Evolutionary conservation across 2,329 filamentous ascomycete species (phyloP).

Genomic region (Rosellinia necatrix): DNA sequence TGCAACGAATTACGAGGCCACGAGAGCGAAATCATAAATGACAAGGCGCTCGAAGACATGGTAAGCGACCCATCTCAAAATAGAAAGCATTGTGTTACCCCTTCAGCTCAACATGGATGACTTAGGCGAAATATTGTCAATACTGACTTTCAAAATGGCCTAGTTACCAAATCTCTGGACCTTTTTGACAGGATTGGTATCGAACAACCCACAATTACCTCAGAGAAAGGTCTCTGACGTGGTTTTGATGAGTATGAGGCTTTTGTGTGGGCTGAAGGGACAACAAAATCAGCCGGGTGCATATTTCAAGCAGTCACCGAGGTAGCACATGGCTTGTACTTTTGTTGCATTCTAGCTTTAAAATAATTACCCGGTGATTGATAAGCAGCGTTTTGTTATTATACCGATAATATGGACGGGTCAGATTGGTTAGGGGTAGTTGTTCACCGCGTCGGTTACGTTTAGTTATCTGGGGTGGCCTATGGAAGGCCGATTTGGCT

Average conservation of each 20-base stretch:
- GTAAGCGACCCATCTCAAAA: constrained; percentile 7
- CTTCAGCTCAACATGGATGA: not conserved
- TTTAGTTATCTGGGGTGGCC: too few species aligned
- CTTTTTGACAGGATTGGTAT: constrained; percentile 12
- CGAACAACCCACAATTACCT: constrained; percentile 13
- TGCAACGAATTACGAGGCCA: not conserved
- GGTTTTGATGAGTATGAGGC: constrained; percentile 4
- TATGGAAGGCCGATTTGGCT: too few species aligned
- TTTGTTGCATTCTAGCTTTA: too few species aligned
- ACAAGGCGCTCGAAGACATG: constrained; percentile 3
- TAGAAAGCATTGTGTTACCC: not conserved
- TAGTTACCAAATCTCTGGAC: constrained; percentile 17
- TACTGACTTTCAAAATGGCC: not conserved
- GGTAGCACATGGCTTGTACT: not conserved
- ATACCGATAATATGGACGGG: too few species aligned
- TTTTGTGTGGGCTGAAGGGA: constrained; percentile 9
- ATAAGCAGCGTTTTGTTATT: too few species aligned
- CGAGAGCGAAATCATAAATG: not conserved
- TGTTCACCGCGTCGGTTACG: too few species aligned
- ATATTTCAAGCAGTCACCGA: constrained; percentile 8
- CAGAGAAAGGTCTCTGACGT: constrained; percentile 13
- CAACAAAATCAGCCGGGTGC: not conserved
- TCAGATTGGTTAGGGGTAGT: too few species aligned
- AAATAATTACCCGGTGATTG: too few species aligned
- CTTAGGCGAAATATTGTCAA: not conserved